Base-by-base conservation (phyloP, 1,139 yeast genomes). In the Pichia sp. region DNA sequence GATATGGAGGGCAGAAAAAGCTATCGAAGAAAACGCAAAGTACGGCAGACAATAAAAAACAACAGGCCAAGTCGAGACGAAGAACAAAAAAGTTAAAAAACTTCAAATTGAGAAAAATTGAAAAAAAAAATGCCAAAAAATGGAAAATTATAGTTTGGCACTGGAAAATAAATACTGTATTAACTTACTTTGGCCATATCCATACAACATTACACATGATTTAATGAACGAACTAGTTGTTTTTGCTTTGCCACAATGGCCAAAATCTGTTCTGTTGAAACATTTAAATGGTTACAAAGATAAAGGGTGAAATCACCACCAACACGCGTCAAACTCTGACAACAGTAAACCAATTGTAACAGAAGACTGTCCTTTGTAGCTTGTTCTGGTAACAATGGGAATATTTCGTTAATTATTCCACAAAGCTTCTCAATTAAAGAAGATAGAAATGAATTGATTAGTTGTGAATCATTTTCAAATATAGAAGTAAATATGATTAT, bases 341-440 rank as follows among this genome's bases (percentile, higher is more conserved):
- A 82, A 53, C 93, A 81, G 66, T 87, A 88, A 1, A 87, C 80
- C 45, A 87, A 69, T 66, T 88, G 96, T 22, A 87, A 68, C 57
- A 87, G 75, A 33, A 87, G 67, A 5, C 89, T 84, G 53, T 84
- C 84, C 39, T 79, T 73, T 19, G 77, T 73, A 27, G 71, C 68
- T 41, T 74, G 76, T 11, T 63, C 67, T 2, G 44, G 19, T 7
- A 80, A 65, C 42, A 58, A 55, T 1, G 70, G 77, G 62, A 69
- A 67, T 44, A 65, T 71, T 58, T 64, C 72, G 10, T 57, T 55
- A 30, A 81, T 53, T 1, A 70, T 68, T 0, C 51, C 54, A 7
- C 69, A 61, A 4, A 81, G 66, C 19, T 69, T 66, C 3, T 54
- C 50, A 0, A 75, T 66, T 2, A 75, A 61, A 6, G 72, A 61